Percentiles rank a stretch among this genome's conserved stretches.
Conservation (phyloP, 1,284 basidiomycete species). For the Porphyrellus sp. region DNA sequence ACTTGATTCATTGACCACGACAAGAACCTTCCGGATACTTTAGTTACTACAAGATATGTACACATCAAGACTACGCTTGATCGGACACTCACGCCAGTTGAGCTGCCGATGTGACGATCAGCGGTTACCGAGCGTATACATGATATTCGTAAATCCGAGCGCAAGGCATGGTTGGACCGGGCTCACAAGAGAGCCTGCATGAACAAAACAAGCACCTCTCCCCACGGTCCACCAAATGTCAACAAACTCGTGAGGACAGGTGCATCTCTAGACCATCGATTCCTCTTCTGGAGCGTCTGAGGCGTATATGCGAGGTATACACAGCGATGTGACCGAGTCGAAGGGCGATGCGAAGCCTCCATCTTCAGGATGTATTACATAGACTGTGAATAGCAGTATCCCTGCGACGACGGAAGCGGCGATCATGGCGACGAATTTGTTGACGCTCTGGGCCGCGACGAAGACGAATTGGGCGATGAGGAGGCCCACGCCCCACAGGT, state of each 20-base stretch:
- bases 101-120: no score
- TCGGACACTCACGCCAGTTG: no score
- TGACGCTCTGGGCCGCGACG: conserved; percentile 14
- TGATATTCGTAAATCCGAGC: not conserved
- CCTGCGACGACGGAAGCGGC: conserved; percentile 7
- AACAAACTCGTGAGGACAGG: conserved; percentile 3
- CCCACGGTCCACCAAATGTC: not conserved
- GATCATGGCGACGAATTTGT: conserved; percentile 14
- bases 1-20: no score
- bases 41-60: no score
- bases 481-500: conserved; percentile 28
- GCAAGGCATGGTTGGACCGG: not conserved
- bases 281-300: not conserved
- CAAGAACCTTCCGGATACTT: no score
- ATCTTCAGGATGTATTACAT: conserved; percentile 23
- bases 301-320: conserved; percentile 9
- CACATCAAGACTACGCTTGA: no score
- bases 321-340: conserved; percentile 4
- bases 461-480: conserved; percentile 26
- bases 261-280: conserved; percentile 19
- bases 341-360: not conserved
- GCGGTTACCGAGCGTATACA: no score
- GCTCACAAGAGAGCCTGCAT: not conserved
- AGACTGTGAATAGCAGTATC: conserved; percentile 19
- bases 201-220: conserved; percentile 14